phyloP scores from a whole-genome alignment of 257 asterid genomes.

The Rauvolfia tetraphylla region DNA sequence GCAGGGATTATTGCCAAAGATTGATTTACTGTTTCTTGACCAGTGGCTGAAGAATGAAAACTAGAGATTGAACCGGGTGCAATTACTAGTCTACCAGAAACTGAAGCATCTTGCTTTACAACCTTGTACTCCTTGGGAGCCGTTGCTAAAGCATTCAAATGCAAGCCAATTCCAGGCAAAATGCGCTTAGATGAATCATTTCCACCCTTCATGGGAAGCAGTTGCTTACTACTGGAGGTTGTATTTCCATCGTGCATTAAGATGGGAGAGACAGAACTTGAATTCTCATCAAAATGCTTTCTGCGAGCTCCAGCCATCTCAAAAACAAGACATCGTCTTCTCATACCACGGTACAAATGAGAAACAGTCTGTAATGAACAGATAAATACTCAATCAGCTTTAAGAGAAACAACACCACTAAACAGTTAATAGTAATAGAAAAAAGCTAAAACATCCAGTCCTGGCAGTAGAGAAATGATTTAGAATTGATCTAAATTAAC shows the following conservation, averaged over 20 bases:
- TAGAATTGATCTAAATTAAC: neutral
- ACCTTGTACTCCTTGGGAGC: conserved; percentile 57
- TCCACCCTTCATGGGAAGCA: conserved; percentile 24
- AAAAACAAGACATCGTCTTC: conserved; percentile 86
- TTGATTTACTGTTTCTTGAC: conserved; percentile 38
- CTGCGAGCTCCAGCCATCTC: conserved; percentile 70
- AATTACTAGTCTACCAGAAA: conserved; percentile 51
- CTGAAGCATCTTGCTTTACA: conserved; percentile 45
- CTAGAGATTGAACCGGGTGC: conserved; percentile 40
- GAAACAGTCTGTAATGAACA: conserved; percentile 53
- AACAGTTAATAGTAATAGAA: neutral
- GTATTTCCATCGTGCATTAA: conserved; percentile 36
- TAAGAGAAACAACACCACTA: neutral
- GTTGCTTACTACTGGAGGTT: conserved; percentile 32
- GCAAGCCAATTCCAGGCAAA: conserved; percentile 91
- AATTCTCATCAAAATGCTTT: conserved; percentile 48
- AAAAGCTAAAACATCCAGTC: too few species aligned
- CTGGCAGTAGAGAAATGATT: neutral
- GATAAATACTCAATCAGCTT: neutral
- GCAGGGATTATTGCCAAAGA: conserved; percentile 28
- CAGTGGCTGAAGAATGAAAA: conserved; percentile 31
- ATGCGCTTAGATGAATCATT: conserved; percentile 44
- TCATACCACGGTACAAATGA: conserved; percentile 79
- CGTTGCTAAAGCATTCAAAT: conserved; percentile 78
- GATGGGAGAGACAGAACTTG: conserved; percentile 39